Evolutionary conservation across 306 rosid genomes (phyloP), one percentile per base, ranked within the genome.

Genomic region (Lathyrus aphaca): DNA sequence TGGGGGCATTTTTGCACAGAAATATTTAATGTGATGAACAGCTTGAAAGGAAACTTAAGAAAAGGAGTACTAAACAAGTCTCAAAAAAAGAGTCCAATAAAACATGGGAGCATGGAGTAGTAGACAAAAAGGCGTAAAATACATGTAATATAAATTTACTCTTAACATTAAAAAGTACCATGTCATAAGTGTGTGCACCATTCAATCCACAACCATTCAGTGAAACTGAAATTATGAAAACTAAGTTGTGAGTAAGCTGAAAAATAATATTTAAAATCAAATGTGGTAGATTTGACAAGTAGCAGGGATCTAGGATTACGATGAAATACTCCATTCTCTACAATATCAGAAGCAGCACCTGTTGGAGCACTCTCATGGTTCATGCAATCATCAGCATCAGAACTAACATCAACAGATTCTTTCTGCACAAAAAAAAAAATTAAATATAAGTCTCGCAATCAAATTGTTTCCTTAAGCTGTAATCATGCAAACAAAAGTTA

Each of bases 261-360:
- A 79, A 66, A 42, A 51, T 43, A 38, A 69, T 53, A 49, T 60
- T 72, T 69, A 29, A 74, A 70, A 75, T 56, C 66, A 43, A 49
- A 57, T 14, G 37, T 12, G 25, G 44, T 39, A 46, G 29, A 56
- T 66, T 62, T 44, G 43, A 68, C 15, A 56, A 67, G 77, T 37
- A 70, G 66, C 27, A 63, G 71, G 37, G 53, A 74, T 40, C 76
- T 44, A 76, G 60, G 67, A 69, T 63, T 38, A 69, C 35, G 16
- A 68, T 54, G 69, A 83, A 79, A 81, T 74, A 86, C 82, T 50
- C 81, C 84, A 82, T 86, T 84, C 51, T 80, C 84, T 57, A 62
- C 82, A 73, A 70, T 61, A 71, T 77, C 89, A 53, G 91, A 85
- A 16, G 80, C 77, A 75, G 91, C 71, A 81, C 88, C 87, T 64